Conservation (phyloP, 179 eudicot genomes). For the Silene coronaria region DNA sequence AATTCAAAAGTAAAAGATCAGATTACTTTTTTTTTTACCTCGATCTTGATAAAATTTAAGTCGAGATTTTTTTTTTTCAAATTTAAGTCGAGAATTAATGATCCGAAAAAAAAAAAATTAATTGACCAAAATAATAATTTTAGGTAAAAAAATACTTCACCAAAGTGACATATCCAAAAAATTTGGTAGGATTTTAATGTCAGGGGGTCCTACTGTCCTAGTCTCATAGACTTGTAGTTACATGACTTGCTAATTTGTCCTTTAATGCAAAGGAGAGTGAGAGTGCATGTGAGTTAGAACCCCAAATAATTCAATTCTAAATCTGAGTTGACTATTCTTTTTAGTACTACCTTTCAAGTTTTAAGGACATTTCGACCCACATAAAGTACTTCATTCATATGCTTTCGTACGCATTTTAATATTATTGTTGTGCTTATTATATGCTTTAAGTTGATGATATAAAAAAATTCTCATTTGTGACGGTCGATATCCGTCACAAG, state of each 20-base stretch:
- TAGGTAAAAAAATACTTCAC: neutral
- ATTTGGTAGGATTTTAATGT: constrained; percentile 6
- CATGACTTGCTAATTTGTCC: constrained; percentile 13
- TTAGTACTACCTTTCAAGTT: neutral
- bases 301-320: neutral
- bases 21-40: too few relatives aligned
- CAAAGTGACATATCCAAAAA: neutral
- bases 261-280: neutral
- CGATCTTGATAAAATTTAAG: too few relatives aligned
- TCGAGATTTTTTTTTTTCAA: too few relatives aligned
- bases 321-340: constrained; percentile 4
- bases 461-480: too few relatives aligned
- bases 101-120: too few relatives aligned
- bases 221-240: neutral
- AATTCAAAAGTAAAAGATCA: too few relatives aligned
- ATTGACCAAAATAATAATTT: too few relatives aligned
- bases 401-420: neutral
- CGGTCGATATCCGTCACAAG: too few relatives aligned
- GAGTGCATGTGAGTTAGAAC: constrained; percentile 15
- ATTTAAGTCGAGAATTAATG: too few relatives aligned
- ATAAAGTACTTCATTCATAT: neutral
- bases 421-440: neutral
- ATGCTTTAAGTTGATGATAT: too few relatives aligned
- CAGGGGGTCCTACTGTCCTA: too few relatives aligned
- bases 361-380: neutral